Evolutionary conservation across 2,329 filamentous ascomycete genomes (phyloP), one percentile per base, ranked within the genome.

Genomic region (Colletotrichum brevisporum): DNA sequence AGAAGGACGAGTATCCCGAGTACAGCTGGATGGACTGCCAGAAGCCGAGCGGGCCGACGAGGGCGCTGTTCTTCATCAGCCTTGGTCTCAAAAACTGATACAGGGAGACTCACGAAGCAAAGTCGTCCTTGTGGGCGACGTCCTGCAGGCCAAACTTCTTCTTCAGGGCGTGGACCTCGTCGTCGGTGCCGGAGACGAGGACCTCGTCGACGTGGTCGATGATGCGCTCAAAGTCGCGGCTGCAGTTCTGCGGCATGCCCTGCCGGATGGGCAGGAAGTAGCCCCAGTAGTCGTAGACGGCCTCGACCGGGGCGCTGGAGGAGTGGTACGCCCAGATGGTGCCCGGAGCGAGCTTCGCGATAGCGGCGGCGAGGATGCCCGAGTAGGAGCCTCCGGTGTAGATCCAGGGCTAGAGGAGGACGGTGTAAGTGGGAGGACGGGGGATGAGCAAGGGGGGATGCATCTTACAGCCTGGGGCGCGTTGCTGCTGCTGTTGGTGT

Each of bases 311-410:
- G 0, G 84, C 88, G 74, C 84, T 86, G 36, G 85, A 86, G 3
- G 87, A 80, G 75, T 88, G 86, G 71, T 89, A 89, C 1, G 87
- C 87, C 87, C 87, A 90, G 76, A 88, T 87, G 0, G 86, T 89
- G 6, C 85, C 88, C 0, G 87, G 86, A 1, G 82, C 78, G 2
- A 84, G 69, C 71, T 83, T 83, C 43, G 85, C 84, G 2, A 83
- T 86, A 87, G 87, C 89, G 1, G 86, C 87, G 2, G 86, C 76
- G 16, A 90, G 78, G 5, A 86, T 85, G 48, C 87, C 88, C 39
- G 82, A 83, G 74, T 90, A 90, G 0, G 85, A 88, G 31, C 86
- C 87, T 15, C 88, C 88, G 6, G 81, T 79, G 54, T 86, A 79
- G 5, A 90, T 81, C 88, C 88, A 90, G 2, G 88, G 88, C 75